Base-by-base conservation (phyloP, 2,329 filamentous ascomycete species). In the Metarhizium guizhouense region DNA sequence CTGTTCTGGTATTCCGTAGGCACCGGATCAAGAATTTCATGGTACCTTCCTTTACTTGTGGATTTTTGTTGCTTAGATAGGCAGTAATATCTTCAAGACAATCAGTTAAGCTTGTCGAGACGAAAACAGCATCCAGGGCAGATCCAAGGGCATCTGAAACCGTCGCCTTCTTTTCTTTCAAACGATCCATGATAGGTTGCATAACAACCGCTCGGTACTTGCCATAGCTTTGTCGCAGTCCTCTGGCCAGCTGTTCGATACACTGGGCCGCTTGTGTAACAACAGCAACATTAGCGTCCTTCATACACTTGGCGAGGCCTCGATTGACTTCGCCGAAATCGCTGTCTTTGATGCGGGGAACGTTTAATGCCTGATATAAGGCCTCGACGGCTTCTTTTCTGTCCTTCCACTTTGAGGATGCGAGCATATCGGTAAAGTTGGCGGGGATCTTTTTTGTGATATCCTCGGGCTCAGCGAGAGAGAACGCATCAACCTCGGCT, bases 371-470 rank as follows among this genome's bases (percentile, higher is more conserved):
- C 14, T 82, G 81, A 63, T 86, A 87, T 0, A 96, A 78, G 10
- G 83, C 90, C 58, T 99, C 94, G 3, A 97, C 78, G 0, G 89
- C 90, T 63, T 99, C 94, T 71, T 99, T 99, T 59, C 94, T 82
- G 62, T 99, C 95, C 68, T 99, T 99, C 94, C 94, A 99, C 69
- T 99, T 99, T 0, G 92, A 86, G 10, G 93, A 97, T 0, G 82
- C 86, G 34, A 99, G 75, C 57, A 87, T 85, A 25, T 99, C 94
- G 61, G 83, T 80, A 61, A 96, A 92, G 67, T 91, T 85, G 43
- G 84, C 83, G 0, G 93, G 88, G 3, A 97, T 78, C 63, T 93
- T 94, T 42, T 87, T 80, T 55, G 90, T 72, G 1, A 96, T 85
- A 67, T 99, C 91, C 57, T 96, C 86, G 0, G 93, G 89, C 67